phyloP scores from a whole-genome alignment of 192 early-diverging fungal genomes.

The Mortierella claussenii region DNA sequence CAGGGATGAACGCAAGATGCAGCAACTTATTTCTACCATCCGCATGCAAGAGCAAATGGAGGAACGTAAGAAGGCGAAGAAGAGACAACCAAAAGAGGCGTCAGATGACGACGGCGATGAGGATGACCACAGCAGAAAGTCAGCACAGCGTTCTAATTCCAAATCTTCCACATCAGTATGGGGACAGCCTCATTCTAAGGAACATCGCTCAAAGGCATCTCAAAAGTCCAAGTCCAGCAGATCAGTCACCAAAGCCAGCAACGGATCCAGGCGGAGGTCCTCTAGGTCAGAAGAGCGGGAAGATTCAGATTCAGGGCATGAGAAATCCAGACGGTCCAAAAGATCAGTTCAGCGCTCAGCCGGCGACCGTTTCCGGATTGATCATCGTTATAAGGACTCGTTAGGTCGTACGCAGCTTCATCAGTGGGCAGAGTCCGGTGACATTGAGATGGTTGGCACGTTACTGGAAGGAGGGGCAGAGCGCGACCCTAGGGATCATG shows the following conservation, averaged over 20 bases:
- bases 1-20: conserved; percentile 76
- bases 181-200: conserved; percentile 7
- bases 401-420: conserved; percentile 74
- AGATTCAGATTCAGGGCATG: conserved; percentile 24
- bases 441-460: conserved; percentile 60
- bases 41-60: conserved; percentile 68
- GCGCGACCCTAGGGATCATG: conserved; percentile 68
- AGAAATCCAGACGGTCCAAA: conserved; percentile 4
- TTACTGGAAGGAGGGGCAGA: conserved; percentile 71
- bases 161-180: conserved; percentile 7
- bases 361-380: conserved; percentile 53
- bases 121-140: conserved; percentile 12
- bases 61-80: conserved; percentile 54
- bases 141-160: conserved; percentile 2
- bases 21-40: conserved; percentile 69
- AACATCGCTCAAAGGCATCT: not conserved
- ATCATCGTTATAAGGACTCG: conserved; percentile 64
- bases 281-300: conserved; percentile 27
- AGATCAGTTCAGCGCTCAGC: conserved; percentile 31
- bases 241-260: not conserved
- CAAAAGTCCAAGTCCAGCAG: conserved; percentile 2
- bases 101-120: conserved; percentile 52
- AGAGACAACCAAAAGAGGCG: conserved; percentile 37
- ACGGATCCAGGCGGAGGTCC: conserved; percentile 14
- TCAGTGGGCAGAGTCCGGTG: conserved; percentile 68